Conservation (phyloP, 257 asterid species). For the Anisodus acutangulus region DNA sequence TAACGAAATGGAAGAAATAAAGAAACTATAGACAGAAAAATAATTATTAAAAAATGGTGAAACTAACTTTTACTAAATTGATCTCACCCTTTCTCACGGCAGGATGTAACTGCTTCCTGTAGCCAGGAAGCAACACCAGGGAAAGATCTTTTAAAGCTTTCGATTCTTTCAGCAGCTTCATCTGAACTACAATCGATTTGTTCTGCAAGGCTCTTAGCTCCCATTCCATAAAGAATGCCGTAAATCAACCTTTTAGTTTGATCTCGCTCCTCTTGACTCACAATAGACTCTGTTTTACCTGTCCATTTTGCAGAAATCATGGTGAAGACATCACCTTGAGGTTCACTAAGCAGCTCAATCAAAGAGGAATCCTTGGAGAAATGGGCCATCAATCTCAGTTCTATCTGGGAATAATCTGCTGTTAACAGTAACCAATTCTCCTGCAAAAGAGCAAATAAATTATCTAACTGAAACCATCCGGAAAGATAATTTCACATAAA, state of each 20-base stretch:
- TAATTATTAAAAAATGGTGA: not conserved
- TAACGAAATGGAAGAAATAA: not conserved
- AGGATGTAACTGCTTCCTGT: slow-evolving; percentile 77
- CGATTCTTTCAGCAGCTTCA: slow-evolving; percentile 83
- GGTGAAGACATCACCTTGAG: slow-evolving; percentile 77
- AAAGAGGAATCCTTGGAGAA: slow-evolving; percentile 82
- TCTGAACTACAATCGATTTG: slow-evolving; percentile 78
- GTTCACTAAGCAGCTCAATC: slow-evolving; percentile 66
- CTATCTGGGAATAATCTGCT: slow-evolving; percentile 97
- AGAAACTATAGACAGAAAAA: not conserved
- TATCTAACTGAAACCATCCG: slow-evolving; percentile 21
- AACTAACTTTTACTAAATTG: slow-evolving; percentile 21
- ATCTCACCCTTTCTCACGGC: slow-evolving; percentile 87
- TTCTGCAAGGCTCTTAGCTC: slow-evolving; percentile 75
- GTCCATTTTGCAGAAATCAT: slow-evolving; percentile 96
- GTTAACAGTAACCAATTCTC: slow-evolving; percentile 88
- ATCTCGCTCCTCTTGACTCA: slow-evolving; percentile 80
- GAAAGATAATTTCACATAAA: slow-evolving; percentile 11
- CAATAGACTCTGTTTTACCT: slow-evolving; percentile 64
- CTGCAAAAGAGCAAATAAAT: slow-evolving; percentile 57
- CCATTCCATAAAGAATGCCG: slow-evolving; percentile 95
- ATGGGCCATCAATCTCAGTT: slow-evolving; percentile 96
- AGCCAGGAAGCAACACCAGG: slow-evolving; percentile 95
- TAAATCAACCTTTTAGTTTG: slow-evolving; percentile 86
- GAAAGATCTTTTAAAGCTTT: slow-evolving; percentile 75